phyloP scores from a whole-genome alignment of 441 rosid species.

The Arabidopsis lyrata region DNA sequence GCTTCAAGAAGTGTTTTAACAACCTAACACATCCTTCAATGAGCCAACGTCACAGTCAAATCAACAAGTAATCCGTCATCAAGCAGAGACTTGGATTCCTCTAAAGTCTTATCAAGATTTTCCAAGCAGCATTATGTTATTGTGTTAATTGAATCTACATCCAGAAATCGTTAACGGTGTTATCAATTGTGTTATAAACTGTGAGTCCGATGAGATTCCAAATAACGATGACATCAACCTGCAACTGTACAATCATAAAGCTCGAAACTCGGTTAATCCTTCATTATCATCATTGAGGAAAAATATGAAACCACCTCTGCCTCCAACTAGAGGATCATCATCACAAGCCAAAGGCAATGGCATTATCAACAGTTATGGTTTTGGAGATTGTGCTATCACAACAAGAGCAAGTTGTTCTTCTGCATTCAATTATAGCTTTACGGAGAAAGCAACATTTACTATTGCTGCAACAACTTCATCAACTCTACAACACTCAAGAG shows the following conservation, averaged over 20 bases:
- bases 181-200: constrained; percentile 23
- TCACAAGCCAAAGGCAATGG: constrained; percentile 10
- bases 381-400: background rate
- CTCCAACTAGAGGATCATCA: constrained; percentile 1
- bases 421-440: constrained; percentile 8
- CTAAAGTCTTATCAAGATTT: constrained; percentile 8
- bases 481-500: background rate
- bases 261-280: constrained; percentile 11
- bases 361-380: background rate
- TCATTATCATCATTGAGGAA: constrained; percentile 27
- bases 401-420: constrained; percentile 15
- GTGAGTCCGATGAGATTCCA: constrained; percentile 18
- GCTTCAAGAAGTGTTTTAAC: constrained; percentile 21
- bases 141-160: constrained; percentile 30
- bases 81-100: constrained; percentile 16
- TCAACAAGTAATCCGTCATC: background rate
- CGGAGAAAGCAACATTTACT: constrained; percentile 3
- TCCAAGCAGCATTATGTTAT: background rate
- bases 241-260: background rate
- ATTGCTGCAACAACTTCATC: constrained; percentile 19
- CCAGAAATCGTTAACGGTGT: constrained; percentile 36
- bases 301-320: constrained; percentile 29
- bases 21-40: background rate
- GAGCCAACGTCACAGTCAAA: constrained; percentile 7
- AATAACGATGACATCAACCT: constrained; percentile 18